Conservation (phyloP, 2,329 filamentous ascomycete species). For the Fragosphaeria purpurea region DNA sequence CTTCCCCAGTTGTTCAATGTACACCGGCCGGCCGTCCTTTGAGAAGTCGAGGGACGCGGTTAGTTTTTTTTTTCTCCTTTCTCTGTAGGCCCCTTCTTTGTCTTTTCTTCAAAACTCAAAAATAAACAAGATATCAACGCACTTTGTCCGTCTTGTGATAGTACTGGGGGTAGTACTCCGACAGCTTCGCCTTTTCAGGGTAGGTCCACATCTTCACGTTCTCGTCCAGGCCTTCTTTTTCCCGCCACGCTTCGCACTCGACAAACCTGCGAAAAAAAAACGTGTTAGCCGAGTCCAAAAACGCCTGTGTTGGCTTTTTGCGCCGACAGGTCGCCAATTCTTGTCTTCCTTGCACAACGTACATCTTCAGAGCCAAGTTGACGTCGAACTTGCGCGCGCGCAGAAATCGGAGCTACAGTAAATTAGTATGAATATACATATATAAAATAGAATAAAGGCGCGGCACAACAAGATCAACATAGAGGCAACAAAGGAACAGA, state of each 20-base stretch:
- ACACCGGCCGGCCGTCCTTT: slow-evolving; percentile 90
- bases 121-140: slow-evolving; percentile 6
- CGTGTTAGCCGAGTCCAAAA: not conserved
- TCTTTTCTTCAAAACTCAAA: not conserved
- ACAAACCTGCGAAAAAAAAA: slow-evolving; percentile 57
- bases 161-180: slow-evolving; percentile 93
- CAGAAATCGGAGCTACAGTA: slow-evolving; percentile 67
- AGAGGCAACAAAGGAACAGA: too few species aligned
- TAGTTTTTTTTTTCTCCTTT: too few species aligned
- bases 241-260: slow-evolving; percentile 84
- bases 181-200: slow-evolving; percentile 71
- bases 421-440: too few species aligned
- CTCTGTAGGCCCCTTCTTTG: too few species aligned
- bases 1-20: slow-evolving; percentile 92
- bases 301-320: not conserved
- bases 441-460: not conserved
- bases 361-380: slow-evolving; percentile 77
- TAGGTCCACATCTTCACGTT: slow-evolving; percentile 76
- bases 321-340: not conserved
- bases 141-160: slow-evolving; percentile 95
- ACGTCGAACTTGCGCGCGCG: slow-evolving; percentile 94
- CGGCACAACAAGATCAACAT: not conserved
- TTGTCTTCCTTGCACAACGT: slow-evolving; percentile 24
- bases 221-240: slow-evolving; percentile 74
- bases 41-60: not conserved